phyloP scores from a whole-genome alignment of 2,329 filamentous ascomycete species.

The Aspergillus clavatus region DNA sequence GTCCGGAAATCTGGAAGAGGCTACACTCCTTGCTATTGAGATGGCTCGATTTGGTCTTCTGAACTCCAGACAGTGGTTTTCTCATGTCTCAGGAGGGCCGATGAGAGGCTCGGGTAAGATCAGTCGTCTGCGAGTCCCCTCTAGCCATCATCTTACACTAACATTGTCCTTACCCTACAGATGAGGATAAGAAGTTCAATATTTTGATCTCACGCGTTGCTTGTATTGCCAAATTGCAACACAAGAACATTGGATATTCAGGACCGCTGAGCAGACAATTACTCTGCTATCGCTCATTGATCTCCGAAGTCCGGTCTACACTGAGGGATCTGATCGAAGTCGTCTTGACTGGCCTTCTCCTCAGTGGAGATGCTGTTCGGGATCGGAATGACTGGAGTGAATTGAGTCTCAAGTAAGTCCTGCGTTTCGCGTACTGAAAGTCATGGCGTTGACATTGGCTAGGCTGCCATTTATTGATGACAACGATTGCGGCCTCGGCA shows the following conservation, averaged over 20 bases:
- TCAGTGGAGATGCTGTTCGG: slow-evolving; percentile 73
- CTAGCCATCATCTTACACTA: slow-evolving; percentile 6
- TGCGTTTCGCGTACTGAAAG: background rate
- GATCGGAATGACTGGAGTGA: slow-evolving; percentile 62
- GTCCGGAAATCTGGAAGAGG: slow-evolving; percentile 62
- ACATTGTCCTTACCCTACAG: slow-evolving; percentile 41
- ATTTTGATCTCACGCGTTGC: slow-evolving; percentile 82
- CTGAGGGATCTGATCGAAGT: slow-evolving; percentile 82
- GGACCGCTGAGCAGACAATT: slow-evolving; percentile 88
- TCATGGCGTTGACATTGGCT: slow-evolving; percentile 7
- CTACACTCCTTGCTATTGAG: slow-evolving; percentile 78
- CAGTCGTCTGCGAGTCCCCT: background rate
- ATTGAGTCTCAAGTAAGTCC: slow-evolving; percentile 65
- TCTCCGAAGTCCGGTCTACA: slow-evolving; percentile 70
- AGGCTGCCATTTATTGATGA: slow-evolving; percentile 44
- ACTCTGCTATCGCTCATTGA: slow-evolving; percentile 78
- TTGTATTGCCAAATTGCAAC: slow-evolving; percentile 73
- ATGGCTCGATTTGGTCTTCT: slow-evolving; percentile 74
- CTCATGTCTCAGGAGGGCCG: slow-evolving; percentile 53
- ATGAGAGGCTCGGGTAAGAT: slow-evolving; percentile 51
- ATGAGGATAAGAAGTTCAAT: slow-evolving; percentile 71
- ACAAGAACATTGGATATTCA: slow-evolving; percentile 84
- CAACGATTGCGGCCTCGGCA: slow-evolving; percentile 45
- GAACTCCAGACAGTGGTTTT: slow-evolving; percentile 63
- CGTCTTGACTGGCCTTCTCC: slow-evolving; percentile 71